Base-by-base conservation (phyloP, 2,329 filamentous ascomycete genomes). In the Meredithiella fracta region DNA sequence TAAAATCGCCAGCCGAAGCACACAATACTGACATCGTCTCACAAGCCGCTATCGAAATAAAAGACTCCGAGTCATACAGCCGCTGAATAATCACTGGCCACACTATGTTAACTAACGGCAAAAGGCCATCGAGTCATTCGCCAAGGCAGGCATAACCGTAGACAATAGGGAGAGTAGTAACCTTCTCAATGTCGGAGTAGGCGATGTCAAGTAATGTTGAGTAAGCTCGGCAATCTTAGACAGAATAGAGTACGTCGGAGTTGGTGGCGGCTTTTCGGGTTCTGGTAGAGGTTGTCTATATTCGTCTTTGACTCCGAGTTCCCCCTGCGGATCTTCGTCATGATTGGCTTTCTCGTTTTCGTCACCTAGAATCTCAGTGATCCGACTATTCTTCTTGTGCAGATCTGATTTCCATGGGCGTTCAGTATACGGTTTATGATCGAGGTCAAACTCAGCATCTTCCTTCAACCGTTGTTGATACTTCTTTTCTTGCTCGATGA, bases 141-240 rank as follows among this genome's bases (percentile, higher is more conserved):
- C 78, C 2, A 98, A 77, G 0, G 85, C 76, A 0, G 83, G 78
- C 3, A 84, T 77, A 2, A 88, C 83, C 0, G 82, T 87, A 25
- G 76, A 72, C 11, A 97, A 77, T 4, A 97, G 79, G 15, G 80
- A 77, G 8, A 98, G 78, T 2, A 98, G 75, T 0, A 84, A 86
- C 29, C 80, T 80, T 42, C 91, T 82, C 7, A 98, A 76, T 9
- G 80, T 78, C 0, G 90, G 81, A 0, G 88, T 90, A 0, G 86
- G 82, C 0, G 88, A 90, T 4, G 91, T 89, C 9, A 98, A 77
- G 67, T 96, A 92, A 65, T 95, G 83, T 64, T 95, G 90, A 3
- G 89, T 91, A 1, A 94, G 79, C 51, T 79, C 78, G 23, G 89
- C 80, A 57, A 98, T 92, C 57, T 83, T 83, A 34, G 88, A 75